Conservation (phyloP, 106 monocot genomes). For the Agapanthus africanus region DNA sequence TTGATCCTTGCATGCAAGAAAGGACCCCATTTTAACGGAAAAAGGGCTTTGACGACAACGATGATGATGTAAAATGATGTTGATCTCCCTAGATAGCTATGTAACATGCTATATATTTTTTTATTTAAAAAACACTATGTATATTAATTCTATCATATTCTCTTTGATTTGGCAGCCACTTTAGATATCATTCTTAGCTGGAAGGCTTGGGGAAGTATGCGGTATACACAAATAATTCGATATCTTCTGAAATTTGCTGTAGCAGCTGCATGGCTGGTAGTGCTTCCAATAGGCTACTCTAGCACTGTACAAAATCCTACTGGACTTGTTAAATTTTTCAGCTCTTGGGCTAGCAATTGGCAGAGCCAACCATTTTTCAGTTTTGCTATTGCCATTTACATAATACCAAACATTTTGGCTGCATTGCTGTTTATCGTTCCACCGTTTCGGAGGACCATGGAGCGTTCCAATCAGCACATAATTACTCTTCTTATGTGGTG, state of each 20-base stretch:
- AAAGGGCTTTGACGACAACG: not conserved
- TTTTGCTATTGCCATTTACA: constrained; percentile 77
- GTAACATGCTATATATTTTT: not conserved
- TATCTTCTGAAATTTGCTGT: constrained; percentile 78
- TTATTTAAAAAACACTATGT: not conserved
- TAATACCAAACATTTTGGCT: constrained; percentile 86
- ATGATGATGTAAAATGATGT: too few relatives aligned
- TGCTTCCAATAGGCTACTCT: constrained; percentile 76
- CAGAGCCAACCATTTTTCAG: constrained; percentile 59
- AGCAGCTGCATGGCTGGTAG: constrained; percentile 78
- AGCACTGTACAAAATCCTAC: constrained; percentile 80
- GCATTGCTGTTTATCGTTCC: constrained; percentile 83
- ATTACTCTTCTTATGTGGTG: constrained; percentile 80
- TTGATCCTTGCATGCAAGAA: not conserved
- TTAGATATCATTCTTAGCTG: constrained; percentile 90
- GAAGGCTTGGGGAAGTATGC: constrained; percentile 95
- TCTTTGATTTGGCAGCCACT: constrained; percentile 41
- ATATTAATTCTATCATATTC: not conserved
- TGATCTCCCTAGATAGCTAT: not conserved
- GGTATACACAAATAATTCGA: constrained; percentile 65
- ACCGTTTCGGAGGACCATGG: constrained; percentile 50
- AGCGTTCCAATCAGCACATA: constrained; percentile 60
- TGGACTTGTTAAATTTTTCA: constrained; percentile 77
- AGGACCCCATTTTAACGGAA: not conserved
- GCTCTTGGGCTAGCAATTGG: constrained; percentile 72